Conservation (phyloP, 2,329 filamentous ascomycete genomes). For the Cytospora leucostoma region DNA sequence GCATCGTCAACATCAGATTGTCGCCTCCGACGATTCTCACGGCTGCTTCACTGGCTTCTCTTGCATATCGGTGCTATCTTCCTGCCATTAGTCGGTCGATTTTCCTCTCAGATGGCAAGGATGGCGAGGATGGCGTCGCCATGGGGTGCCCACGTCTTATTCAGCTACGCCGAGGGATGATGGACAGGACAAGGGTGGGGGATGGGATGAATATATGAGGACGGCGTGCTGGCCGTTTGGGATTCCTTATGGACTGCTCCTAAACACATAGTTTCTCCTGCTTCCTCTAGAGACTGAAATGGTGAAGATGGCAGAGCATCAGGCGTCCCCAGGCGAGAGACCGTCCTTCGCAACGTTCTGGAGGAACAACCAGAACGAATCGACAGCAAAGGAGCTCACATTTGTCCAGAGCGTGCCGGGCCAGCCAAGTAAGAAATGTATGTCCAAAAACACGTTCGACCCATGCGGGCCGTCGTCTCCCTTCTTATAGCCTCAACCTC, state of each 20-base stretch:
- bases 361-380: conserved; percentile 46
- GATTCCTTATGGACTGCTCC: not conserved
- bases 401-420: conserved; percentile 39
- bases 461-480: not conserved
- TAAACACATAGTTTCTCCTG: not conserved
- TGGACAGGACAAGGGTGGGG: conserved; percentile 2
- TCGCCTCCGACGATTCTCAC: conserved; percentile 12
- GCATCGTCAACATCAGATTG: conserved; percentile 15
- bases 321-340: conserved; percentile 32
- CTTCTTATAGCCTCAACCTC: conserved; percentile 12
- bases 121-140: conserved; percentile 20
- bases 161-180: conserved; percentile 11
- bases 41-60: conserved; percentile 15
- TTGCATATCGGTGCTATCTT: conserved; percentile 5
- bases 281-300: not conserved
- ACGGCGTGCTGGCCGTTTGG: conserved; percentile 8
- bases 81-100: conserved; percentile 5
- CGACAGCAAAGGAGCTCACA: conserved; percentile 37
- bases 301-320: conserved; percentile 1
- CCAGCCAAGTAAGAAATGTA: conserved; percentile 32
- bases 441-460: conserved; percentile 20
- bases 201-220: conserved; percentile 11
- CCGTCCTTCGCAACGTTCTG: conserved; percentile 53
- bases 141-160: conserved; percentile 16
- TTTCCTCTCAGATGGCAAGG: conserved; percentile 12